Evolutionary conservation across 2,329 filamentous ascomycete species (phyloP).

Genomic region (Juglanconis oblonga): DNA sequence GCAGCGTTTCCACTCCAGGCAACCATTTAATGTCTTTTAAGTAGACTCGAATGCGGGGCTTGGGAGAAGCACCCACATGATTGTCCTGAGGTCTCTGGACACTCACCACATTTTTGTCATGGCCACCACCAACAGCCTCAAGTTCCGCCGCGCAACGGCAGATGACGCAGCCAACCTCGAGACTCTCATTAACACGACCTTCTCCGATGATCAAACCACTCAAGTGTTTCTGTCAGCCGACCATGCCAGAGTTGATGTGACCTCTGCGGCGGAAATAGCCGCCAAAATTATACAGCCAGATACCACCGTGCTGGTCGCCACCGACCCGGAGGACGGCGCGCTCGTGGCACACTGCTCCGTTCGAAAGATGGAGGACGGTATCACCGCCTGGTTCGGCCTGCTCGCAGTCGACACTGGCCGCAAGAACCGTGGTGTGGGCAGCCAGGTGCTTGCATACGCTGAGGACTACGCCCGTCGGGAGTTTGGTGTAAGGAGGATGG

Average conservation of each 20-base stretch:
- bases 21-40: too few relatives aligned
- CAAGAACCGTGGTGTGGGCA: slow-evolving; percentile 33
- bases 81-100: too few relatives aligned
- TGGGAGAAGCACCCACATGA: too few relatives aligned
- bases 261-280: slow-evolving; percentile 16
- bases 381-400: slow-evolving; percentile 30
- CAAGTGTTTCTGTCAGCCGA: slow-evolving; percentile 20
- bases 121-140: slow-evolving; percentile 21
- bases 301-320: slow-evolving; percentile 29
- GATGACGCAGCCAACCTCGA: slow-evolving; percentile 35
- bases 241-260: slow-evolving; percentile 21
- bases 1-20: too few relatives aligned
- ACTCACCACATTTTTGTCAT: slow-evolving; percentile 13
- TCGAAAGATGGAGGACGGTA: slow-evolving; percentile 21
- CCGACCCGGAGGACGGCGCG: slow-evolving; percentile 12
- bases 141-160: slow-evolving; percentile 35
- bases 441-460: slow-evolving; percentile 26
- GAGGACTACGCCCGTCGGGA: slow-evolving; percentile 25
- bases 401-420: slow-evolving; percentile 31
- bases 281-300: slow-evolving; percentile 27
- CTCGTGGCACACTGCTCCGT: slow-evolving; percentile 26
- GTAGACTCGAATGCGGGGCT: too few relatives aligned
- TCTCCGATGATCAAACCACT: slow-evolving; percentile 34
- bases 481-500: slow-evolving; percentile 22
- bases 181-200: slow-evolving; percentile 36